phyloP scores from a whole-genome alignment of 495 filamentous ascomycete genomes.

The Aspergillus coremiiformis region DNA sequence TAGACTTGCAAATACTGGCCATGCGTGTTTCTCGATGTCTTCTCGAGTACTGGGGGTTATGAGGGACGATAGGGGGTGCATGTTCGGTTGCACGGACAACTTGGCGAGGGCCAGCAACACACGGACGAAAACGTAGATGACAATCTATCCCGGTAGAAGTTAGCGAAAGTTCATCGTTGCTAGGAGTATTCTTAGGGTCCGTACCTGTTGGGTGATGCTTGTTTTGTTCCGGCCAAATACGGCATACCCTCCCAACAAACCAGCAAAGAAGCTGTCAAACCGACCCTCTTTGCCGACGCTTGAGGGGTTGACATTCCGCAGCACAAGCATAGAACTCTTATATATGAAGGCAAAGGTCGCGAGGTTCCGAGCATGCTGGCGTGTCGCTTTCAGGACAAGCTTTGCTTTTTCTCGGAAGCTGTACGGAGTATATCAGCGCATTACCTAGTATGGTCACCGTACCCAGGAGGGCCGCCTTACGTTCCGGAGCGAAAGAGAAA shows the following conservation, averaged over 20 bases:
- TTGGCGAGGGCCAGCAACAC: constrained; percentile 79
- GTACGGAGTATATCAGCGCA: constrained; percentile 8
- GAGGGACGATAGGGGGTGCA: constrained; percentile 36
- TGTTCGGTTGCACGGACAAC: constrained; percentile 62
- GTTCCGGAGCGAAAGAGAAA: constrained; percentile 90
- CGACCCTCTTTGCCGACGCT: constrained; percentile 56
- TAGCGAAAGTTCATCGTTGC: not conserved
- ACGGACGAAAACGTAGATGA: constrained; percentile 94
- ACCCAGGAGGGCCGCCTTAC: constrained; percentile 35
- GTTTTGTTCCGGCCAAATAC: constrained; percentile 84
- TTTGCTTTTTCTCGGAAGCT: constrained; percentile 70
- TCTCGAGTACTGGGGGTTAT: constrained; percentile 37
- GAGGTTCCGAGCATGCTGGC: constrained; percentile 85
- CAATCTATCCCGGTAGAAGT: constrained; percentile 46
- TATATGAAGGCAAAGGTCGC: constrained; percentile 85
- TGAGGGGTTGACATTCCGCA: constrained; percentile 56
- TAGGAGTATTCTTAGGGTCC: constrained; percentile 1
- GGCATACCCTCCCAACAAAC: constrained; percentile 80
- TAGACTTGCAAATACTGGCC: constrained; percentile 81
- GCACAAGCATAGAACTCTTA: constrained; percentile 66
- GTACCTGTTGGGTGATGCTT: constrained; percentile 79
- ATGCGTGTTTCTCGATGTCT: constrained; percentile 61
- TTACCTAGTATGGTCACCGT: constrained; percentile 1
- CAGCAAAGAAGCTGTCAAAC: constrained; percentile 84
- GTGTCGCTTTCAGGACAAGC: constrained; percentile 77